phyloP scores from a whole-genome alignment of 1,284 basidiomycete species.

The Volvariella surrecta region DNA sequence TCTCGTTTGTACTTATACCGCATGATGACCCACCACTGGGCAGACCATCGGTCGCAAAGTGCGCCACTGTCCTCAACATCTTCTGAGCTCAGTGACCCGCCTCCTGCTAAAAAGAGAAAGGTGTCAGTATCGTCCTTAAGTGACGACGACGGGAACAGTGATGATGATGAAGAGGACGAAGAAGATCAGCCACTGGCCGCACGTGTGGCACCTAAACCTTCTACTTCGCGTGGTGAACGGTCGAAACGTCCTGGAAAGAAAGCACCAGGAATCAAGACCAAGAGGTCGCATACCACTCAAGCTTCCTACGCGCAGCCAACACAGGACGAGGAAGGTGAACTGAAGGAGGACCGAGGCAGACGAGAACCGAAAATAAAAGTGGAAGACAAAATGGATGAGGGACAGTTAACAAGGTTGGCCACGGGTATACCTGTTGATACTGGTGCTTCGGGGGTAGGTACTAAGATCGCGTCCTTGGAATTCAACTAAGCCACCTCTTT shows the following conservation, averaged over 20 bases:
- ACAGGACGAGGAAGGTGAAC: conserved; percentile 26
- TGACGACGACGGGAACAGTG: conserved; percentile 44
- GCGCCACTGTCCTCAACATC: conserved; percentile 46
- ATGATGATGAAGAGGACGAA: conserved; percentile 46
- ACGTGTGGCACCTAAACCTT: conserved; percentile 28
- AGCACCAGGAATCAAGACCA: conserved; percentile 46
- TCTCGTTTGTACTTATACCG: conserved; percentile 6
- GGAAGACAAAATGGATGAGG: conserved; percentile 73
- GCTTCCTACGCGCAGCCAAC: conserved; percentile 19
- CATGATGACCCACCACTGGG: conserved; percentile 9
- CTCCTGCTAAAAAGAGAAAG: conserved; percentile 40
- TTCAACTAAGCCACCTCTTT: no score
- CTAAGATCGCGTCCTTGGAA: conserved; percentile 1
- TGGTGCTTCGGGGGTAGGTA: conserved; percentile 16
- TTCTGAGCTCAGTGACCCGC: conserved; percentile 43
- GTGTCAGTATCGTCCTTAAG: conserved; percentile 43
- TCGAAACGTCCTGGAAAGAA: conserved; percentile 46
- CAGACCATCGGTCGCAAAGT: conserved; percentile 24
- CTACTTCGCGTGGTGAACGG: conserved; percentile 19
- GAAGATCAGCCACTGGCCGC: conserved; percentile 50
- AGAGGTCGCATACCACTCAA: conserved; percentile 44
- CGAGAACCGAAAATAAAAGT: conserved; percentile 55
- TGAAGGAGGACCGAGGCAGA: conserved; percentile 32
- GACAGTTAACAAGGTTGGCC: conserved; percentile 61
- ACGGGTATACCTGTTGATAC: conserved; percentile 78